These are phyloP conservation scores for Quercus mongolica DNA, from an alignment of 306 rosid species.

Conservation along the genomic window DNA sequence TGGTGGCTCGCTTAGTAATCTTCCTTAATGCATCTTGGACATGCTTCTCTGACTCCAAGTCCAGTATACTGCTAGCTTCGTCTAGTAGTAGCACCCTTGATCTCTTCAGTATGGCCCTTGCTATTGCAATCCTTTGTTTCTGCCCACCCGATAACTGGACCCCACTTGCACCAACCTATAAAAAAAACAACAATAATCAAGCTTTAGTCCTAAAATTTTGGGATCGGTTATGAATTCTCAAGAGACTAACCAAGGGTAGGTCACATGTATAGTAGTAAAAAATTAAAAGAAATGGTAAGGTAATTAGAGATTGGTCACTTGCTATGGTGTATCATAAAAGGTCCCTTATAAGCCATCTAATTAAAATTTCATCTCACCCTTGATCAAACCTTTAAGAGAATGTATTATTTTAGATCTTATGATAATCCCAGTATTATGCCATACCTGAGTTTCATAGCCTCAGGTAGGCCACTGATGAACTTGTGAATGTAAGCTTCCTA, in stretches of 20 bases:
- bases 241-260: too few relatives aligned
- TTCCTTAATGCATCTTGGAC: constrained; percentile 65
- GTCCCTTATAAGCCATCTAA: too few relatives aligned
- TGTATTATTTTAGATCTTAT: background rate
- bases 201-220: too few relatives aligned
- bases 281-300: background rate
- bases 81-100: constrained; percentile 72
- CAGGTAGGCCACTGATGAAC: constrained; percentile 83
- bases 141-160: constrained; percentile 90
- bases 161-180: constrained; percentile 75
- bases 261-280: constrained; percentile 43
- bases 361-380: background rate
- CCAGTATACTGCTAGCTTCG: constrained; percentile 95
- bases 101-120: constrained; percentile 79
- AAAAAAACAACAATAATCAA: too few relatives aligned
- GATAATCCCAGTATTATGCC: background rate
- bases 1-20: constrained; percentile 53
- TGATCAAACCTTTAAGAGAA: background rate
- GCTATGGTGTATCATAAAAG: too few relatives aligned
- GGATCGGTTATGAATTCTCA: too few relatives aligned
- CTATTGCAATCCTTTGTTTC: constrained; percentile 82
- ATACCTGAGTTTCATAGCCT: constrained; percentile 91
- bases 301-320: background rate
- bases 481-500: constrained; percentile 72
- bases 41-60: constrained; percentile 76